Evolutionary conservation across 2,329 filamentous ascomycete genomes (phyloP).

Genomic region (Colletotrichum lindemuthianum): DNA sequence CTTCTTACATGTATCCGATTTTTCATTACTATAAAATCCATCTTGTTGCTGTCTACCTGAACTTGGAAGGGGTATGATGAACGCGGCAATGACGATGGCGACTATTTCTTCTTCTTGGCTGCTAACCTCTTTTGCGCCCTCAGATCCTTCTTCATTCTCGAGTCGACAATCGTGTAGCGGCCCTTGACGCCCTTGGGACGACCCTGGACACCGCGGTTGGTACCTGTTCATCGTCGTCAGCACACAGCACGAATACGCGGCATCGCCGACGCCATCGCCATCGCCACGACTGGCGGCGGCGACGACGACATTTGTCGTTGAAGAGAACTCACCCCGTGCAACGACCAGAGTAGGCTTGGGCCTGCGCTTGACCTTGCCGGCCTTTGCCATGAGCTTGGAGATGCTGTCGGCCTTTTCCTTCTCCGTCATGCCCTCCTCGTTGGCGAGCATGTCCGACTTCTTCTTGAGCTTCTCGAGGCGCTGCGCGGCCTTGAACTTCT

Average conservation of each 20-base stretch:
- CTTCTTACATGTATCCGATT: slow-evolving; percentile 9
- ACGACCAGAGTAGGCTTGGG: slow-evolving; percentile 88
- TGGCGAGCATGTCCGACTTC: slow-evolving; percentile 90
- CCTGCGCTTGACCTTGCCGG: slow-evolving; percentile 86
- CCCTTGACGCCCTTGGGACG: slow-evolving; percentile 93
- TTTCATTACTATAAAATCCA: slow-evolving; percentile 26
- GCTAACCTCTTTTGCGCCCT: slow-evolving; percentile 80
- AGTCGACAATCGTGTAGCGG: slow-evolving; percentile 96
- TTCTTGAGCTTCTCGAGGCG: slow-evolving; percentile 93
- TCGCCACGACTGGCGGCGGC: background rate
- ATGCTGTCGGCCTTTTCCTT: slow-evolving; percentile 94
- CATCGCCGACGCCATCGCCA: too few species aligned
- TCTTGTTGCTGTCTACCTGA: slow-evolving; percentile 16
- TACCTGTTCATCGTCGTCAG: slow-evolving; percentile 16
- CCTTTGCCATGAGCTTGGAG: slow-evolving; percentile 81
- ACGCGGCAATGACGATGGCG: slow-evolving; percentile 8
- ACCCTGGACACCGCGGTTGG: slow-evolving; percentile 86
- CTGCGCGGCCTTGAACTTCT: slow-evolving; percentile 96
- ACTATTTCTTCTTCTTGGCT: slow-evolving; percentile 73
- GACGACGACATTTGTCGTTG: background rate
- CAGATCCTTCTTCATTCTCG: slow-evolving; percentile 95
- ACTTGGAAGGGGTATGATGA: slow-evolving; percentile 21
- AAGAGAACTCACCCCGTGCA: slow-evolving; percentile 68
- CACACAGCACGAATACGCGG: background rate
- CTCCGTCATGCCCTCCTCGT: slow-evolving; percentile 93